Evolutionary conservation across 768 basidiomycete species (phyloP).

Genomic region (Pleurotus djamor): DNA sequence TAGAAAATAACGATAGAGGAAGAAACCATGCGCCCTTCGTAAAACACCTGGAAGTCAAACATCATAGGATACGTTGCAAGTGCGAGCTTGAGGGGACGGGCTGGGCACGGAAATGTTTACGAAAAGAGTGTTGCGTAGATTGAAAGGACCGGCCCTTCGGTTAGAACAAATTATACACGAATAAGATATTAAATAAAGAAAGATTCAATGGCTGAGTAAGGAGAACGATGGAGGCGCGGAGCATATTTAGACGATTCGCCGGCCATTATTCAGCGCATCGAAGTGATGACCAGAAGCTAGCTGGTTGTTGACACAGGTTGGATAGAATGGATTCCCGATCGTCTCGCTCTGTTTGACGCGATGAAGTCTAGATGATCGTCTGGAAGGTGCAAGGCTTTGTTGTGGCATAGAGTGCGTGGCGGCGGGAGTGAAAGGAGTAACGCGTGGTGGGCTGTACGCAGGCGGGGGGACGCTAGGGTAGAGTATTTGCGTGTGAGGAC

Average conservation of each 20-base stretch:
- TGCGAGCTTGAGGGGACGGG: no score
- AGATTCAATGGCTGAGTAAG: no score
- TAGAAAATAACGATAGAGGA: no score
- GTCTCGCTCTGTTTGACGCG: background rate
- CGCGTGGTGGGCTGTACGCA: background rate
- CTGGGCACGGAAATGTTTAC: no score
- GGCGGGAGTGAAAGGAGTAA: background rate
- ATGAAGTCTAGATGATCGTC: background rate
- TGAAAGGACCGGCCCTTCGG: no score
- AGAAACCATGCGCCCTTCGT: no score
- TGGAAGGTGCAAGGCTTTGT: background rate
- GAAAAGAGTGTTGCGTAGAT: no score
- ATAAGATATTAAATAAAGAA: no score
- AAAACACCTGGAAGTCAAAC: no score
- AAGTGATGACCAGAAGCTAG: background rate
- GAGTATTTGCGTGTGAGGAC: background rate
- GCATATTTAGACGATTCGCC: background rate
- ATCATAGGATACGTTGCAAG: no score
- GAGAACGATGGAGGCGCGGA: no score
- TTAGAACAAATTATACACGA: no score
- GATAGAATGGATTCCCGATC: slow-evolving; percentile 2
- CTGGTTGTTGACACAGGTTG: slow-evolving; percentile 1
- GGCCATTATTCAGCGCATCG: background rate
- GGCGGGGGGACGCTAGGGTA: background rate
- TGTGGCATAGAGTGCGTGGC: background rate